phyloP scores from a whole-genome alignment of 257 asterid genomes.

The Scutellaria galericulata region DNA sequence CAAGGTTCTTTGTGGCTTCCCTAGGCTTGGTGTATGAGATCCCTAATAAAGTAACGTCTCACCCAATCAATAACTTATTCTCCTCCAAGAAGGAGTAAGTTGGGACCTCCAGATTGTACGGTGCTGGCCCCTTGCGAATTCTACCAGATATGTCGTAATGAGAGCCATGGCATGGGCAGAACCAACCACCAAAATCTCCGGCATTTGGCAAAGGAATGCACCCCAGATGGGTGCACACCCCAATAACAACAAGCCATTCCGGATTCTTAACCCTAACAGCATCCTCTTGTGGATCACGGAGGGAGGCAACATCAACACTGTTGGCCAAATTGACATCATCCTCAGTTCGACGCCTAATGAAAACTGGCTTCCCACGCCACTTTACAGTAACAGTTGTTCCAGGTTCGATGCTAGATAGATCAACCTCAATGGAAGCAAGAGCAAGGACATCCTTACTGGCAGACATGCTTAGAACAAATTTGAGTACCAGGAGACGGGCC shows the following conservation, averaged over 20 bases:
- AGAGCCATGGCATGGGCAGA: slow-evolving; percentile 96
- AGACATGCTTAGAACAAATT: slow-evolving; percentile 93
- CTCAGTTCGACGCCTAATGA: slow-evolving; percentile 84
- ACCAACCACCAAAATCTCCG: slow-evolving; percentile 97
- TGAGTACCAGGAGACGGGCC: slow-evolving; percentile 88
- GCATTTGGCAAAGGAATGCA: slow-evolving; percentile 98
- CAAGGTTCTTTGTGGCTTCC: slow-evolving; percentile 26
- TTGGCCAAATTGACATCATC: slow-evolving; percentile 84
- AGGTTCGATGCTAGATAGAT: slow-evolving; percentile 86
- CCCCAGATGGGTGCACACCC: slow-evolving; percentile 93
- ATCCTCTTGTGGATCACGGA: slow-evolving; percentile 93
- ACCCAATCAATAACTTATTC: slow-evolving; percentile 77
- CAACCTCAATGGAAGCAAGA: slow-evolving; percentile 91
- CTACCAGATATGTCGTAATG: slow-evolving; percentile 95
- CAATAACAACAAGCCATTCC: slow-evolving; percentile 87
- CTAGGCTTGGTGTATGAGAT: slow-evolving; percentile 16
- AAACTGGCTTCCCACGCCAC: slow-evolving; percentile 99
- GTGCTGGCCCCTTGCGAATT: slow-evolving; percentile 95
- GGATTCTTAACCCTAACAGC: slow-evolving; percentile 90
- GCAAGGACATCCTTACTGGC: slow-evolving; percentile 97
- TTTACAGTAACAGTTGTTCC: slow-evolving; percentile 93
- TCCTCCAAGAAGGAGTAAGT: slow-evolving; percentile 86
- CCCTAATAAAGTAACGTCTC: slow-evolving; percentile 37
- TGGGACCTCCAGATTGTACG: slow-evolving; percentile 88
- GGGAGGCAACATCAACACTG: slow-evolving; percentile 69